phyloP scores from a whole-genome alignment of 2,329 filamentous ascomycete genomes.

The Colletotrichum viniferum region DNA sequence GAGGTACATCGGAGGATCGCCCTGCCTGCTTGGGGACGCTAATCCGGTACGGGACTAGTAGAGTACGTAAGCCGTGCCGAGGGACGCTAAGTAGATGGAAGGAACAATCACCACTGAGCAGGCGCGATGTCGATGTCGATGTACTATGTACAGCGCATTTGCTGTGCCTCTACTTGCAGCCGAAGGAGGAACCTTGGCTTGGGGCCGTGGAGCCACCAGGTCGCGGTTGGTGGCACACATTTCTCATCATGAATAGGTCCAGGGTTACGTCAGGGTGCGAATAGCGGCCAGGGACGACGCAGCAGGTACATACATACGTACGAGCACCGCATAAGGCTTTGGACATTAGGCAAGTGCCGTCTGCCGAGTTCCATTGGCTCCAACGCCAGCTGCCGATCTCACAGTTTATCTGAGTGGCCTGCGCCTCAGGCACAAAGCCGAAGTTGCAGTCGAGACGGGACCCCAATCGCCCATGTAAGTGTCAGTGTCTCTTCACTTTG shows the following conservation, averaged over 20 bases:
- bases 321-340: neutral
- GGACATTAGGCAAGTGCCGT: conserved; percentile 14
- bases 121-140: neutral
- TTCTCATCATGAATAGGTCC: neutral
- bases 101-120: neutral
- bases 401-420: conserved; percentile 5
- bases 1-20: conserved; percentile 14
- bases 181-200: neutral
- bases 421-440: neutral
- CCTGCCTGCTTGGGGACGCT: neutral
- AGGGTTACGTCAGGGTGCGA: neutral
- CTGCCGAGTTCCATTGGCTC: conserved; percentile 13
- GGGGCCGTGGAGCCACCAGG: neutral
- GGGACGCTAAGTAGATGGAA: neutral
- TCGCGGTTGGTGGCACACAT: neutral
- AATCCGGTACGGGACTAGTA: neutral
- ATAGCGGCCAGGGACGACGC: neutral
- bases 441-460: neutral
- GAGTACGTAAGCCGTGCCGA: neutral
- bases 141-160: neutral
- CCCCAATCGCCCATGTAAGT: neutral
- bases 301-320: neutral
- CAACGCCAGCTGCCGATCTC: conserved; percentile 4
- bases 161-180: neutral
- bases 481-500: neutral